Conservation (phyloP, 805 yeast genomes). For the Jamesozyma piceae region DNA sequence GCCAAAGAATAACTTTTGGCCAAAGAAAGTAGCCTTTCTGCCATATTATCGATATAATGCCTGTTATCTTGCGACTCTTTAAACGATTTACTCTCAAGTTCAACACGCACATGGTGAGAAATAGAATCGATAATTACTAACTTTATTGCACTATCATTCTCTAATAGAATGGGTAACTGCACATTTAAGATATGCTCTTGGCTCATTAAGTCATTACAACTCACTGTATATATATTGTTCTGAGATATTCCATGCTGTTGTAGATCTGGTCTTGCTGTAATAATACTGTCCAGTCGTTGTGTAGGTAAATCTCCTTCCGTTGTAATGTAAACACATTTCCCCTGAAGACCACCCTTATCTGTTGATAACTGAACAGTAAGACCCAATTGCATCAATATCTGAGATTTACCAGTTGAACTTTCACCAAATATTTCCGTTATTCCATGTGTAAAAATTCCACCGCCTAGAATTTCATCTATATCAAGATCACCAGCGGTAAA, state of each 20-base stretch:
- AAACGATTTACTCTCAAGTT: constrained; percentile 35
- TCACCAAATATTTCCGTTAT: constrained; percentile 76
- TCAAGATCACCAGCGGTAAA: constrained; percentile 46
- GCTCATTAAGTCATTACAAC: constrained; percentile 57
- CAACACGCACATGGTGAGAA: constrained; percentile 70
- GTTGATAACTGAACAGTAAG: constrained; percentile 46
- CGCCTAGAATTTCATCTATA: constrained; percentile 43
- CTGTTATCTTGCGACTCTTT: constrained; percentile 34
- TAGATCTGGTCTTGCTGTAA: constrained; percentile 26
- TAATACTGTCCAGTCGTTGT: constrained; percentile 45
- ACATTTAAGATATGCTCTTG: constrained; percentile 65
- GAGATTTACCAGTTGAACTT: constrained; percentile 82
- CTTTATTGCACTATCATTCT: constrained; percentile 34
- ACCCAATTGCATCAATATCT: constrained; percentile 59
- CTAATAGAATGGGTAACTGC: constrained; percentile 54
- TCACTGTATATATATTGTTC: constrained; percentile 40
- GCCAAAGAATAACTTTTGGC: constrained; percentile 46
- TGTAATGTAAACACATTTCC: constrained; percentile 57
- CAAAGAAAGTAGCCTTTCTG: constrained; percentile 40
- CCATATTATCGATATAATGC: constrained; percentile 35
- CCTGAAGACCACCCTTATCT: constrained; percentile 40
- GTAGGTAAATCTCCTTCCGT: constrained; percentile 74
- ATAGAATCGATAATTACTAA: constrained; percentile 71
- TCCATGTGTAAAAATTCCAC: constrained; percentile 47
- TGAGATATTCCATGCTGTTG: constrained; percentile 33